Evolutionary conservation across 1,139 yeast genomes (phyloP).

Genomic region (Magnusiomyces paraingens): DNA sequence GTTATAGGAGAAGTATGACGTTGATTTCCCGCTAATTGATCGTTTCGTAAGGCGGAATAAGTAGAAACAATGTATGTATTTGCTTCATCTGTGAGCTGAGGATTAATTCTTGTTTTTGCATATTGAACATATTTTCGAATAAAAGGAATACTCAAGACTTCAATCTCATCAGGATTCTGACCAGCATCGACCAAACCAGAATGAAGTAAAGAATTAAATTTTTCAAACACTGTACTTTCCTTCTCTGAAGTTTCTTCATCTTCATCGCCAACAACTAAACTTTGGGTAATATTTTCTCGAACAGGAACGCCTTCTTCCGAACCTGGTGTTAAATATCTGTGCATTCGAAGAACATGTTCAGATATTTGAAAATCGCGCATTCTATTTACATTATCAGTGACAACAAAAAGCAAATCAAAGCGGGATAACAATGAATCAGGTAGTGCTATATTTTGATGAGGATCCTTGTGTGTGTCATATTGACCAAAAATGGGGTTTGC

Average conservation of each 20-base stretch:
- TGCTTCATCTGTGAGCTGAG: constrained; percentile 73
- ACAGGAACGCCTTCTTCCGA: constrained; percentile 91
- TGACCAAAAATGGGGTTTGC: constrained; percentile 98
- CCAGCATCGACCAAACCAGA: constrained; percentile 56
- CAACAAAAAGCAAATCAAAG: constrained; percentile 91
- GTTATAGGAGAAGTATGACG: constrained; percentile 92
- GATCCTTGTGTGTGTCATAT: constrained; percentile 92
- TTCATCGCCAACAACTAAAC: constrained; percentile 72
- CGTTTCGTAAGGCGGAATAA: constrained; percentile 79
- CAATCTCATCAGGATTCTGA: constrained; percentile 40
- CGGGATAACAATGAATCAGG: constrained; percentile 97
- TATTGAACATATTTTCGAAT: constrained; percentile 89
- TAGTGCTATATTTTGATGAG: constrained; percentile 91
- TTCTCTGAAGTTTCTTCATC: constrained; percentile 41
- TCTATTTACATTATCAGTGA: constrained; percentile 90
- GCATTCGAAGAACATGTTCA: constrained; percentile 94
- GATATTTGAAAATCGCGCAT: constrained; percentile 79
- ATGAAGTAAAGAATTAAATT: constrained; percentile 74
- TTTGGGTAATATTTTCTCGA: constrained; percentile 62
- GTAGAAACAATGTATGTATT: constrained; percentile 74
- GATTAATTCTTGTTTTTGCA: constrained; percentile 83
- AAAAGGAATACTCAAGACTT: constrained; percentile 74
- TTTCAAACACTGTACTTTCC: constrained; percentile 64
- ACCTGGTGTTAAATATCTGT: constrained; percentile 84
- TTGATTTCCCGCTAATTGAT: constrained; percentile 61